Percentiles rank a stretch among this genome's conserved stretches.
phyloP scores from a whole-genome alignment of 148 eudicot genomes.

The Cornus controversa region DNA sequence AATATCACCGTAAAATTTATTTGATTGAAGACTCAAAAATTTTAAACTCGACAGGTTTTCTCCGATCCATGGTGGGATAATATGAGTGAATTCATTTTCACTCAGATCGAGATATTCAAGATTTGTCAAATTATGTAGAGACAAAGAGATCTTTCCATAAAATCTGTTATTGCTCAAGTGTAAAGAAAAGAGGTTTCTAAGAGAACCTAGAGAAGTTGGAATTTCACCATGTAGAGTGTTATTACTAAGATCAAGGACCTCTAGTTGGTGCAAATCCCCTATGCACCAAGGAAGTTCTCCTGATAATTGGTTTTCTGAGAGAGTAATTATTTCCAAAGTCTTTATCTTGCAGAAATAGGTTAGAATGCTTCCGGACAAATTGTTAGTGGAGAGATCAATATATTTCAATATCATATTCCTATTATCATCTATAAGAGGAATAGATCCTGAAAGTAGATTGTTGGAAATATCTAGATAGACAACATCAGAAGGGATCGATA shows the following conservation, averaged over 20 bases:
- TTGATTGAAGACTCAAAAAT: conserved; percentile 10
- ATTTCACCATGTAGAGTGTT: background rate
- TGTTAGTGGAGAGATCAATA: conserved; percentile 11
- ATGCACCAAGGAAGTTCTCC: conserved; percentile 1
- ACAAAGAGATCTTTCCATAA: conserved; percentile 2
- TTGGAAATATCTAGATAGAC: background rate
- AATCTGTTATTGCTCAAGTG: conserved; percentile 11
- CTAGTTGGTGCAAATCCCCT: background rate
- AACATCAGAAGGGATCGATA: conserved; percentile 1
- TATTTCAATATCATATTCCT: background rate
- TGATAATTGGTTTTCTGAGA: conserved; percentile 7
- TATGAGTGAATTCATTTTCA: background rate
- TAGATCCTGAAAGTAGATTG: conserved; percentile 9
- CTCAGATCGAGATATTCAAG: background rate
- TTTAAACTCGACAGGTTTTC: background rate
- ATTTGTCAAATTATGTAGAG: background rate
- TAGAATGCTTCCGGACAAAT: conserved; percentile 2
- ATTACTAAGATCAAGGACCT: background rate
- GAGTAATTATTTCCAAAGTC: background rate
- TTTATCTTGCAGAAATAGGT: background rate
- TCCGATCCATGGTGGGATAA: conserved; percentile 13
- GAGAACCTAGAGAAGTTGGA: background rate
- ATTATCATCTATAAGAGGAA: background rate
- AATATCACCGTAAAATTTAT: conserved; percentile 11
- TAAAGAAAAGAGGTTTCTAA: rapidly evolving